A percentile compares a stretch with the other conserved stretches of the same genome.
These are phyloP conservation scores for Lichtheimia corymbifera DNA, from an alignment of 371 early-diverging fungal species.

Conservation along the genomic window DNA sequence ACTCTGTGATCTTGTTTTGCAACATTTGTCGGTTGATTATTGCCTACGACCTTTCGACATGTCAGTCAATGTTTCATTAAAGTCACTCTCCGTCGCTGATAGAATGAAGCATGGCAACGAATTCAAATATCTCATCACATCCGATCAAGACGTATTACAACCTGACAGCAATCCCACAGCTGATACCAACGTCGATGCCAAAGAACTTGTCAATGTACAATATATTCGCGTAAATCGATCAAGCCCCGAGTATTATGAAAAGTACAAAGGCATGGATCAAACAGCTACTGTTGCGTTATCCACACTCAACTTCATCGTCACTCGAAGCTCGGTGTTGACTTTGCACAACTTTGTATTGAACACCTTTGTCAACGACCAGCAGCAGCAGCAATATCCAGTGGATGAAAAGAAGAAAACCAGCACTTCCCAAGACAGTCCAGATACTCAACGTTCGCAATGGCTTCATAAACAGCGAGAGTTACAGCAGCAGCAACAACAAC, in stretches of 20 bases:
- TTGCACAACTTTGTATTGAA: slow-evolving; percentile 85
- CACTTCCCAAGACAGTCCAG: background rate
- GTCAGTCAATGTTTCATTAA: slow-evolving; percentile 71
- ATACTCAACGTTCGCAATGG: background rate
- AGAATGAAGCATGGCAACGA: slow-evolving; percentile 62
- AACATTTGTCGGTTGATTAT: slow-evolving; percentile 70
- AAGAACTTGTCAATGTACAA: slow-evolving; percentile 70
- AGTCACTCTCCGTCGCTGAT: slow-evolving; percentile 80
- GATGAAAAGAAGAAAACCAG: background rate
- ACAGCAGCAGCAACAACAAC: slow-evolving; percentile 10
- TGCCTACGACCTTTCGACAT: slow-evolving; percentile 74
- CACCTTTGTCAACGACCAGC: slow-evolving; percentile 66
- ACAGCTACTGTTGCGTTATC: slow-evolving; percentile 84
- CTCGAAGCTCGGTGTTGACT: slow-evolving; percentile 82
- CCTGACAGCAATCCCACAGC: background rate
- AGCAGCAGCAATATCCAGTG: slow-evolving; percentile 1
- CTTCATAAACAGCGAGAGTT: background rate
- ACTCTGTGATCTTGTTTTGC: slow-evolving; percentile 73
- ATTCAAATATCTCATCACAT: slow-evolving; percentile 71
- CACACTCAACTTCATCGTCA: slow-evolving; percentile 80
- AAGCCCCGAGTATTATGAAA: slow-evolving; percentile 77
- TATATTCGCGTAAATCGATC: slow-evolving; percentile 72
- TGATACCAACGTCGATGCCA: slow-evolving; percentile 17
- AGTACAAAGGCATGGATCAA: slow-evolving; percentile 81
- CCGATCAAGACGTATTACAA: slow-evolving; percentile 41